Base-by-base conservation (phyloP, 495 filamentous ascomycete species). In the Jackrogersella minutella region DNA sequence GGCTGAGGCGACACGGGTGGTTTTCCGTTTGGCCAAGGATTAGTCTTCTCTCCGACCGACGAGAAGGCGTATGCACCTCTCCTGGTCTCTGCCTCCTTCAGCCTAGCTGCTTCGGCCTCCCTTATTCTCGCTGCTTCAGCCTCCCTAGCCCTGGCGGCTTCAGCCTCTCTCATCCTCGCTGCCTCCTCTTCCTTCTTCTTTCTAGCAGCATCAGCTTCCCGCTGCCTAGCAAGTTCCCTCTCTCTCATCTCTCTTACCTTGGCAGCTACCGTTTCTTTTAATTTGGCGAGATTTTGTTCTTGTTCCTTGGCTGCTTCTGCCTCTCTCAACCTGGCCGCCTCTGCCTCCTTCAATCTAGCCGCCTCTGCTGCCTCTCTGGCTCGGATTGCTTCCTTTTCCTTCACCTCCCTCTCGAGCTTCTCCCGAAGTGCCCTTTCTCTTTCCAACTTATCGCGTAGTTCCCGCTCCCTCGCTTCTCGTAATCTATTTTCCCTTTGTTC, bases 11-110 rank as follows among this genome's bases (percentile, higher is more conserved):
- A 26, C 6, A 26, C 9, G n/a, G 41, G 75, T 51, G 77, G 82
- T 71, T 77, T 78, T 50, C 80, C 83, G 37, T 81, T 82, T 17
- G 80, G 83, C 83, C 84, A 85, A 60, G 82, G 81, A 69, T 81
- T 85, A 6, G 80, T 84, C 76, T 78, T 86, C 61, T 87, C 85
- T 47, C 85, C 84, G 9, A 82, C 74, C 31, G 81, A 77, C 26
- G 81, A 83, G 77, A 76, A 82, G n/a, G 82, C 78, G 39, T 86
- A 84, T 21, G 77, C 75, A 10, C 75, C 74, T 28, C 74, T 76
- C 33, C 41, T 66, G 4, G 4, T 41, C 26, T 66, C 58, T 1
- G 44, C 64, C 33, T 65, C 66, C 44, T 31, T 64, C 6, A 64
- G 54, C 44, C 70, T 66, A 10, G 63, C 64, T 5, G 56, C 61